phyloP scores from a whole-genome alignment of 495 filamentous ascomycete genomes.

The Staphylotrichum tortipilum region DNA sequence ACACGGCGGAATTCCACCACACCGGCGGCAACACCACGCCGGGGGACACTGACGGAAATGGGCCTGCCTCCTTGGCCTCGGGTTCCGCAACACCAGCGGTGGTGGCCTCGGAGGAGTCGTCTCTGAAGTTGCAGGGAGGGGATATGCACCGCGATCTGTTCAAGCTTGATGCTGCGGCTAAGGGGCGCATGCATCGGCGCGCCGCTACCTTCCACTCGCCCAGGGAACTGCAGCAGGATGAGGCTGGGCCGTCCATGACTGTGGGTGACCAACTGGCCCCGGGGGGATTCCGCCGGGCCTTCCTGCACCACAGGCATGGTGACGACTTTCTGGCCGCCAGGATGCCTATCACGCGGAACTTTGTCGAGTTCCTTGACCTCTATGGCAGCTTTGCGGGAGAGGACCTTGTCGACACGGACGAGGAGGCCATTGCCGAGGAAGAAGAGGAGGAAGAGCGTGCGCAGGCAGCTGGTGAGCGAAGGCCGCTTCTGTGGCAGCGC shows the following conservation, averaged over 20 bases:
- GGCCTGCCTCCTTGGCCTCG: slow-evolving; percentile 12
- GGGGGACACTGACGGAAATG: background rate
- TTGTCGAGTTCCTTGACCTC: slow-evolving; percentile 59
- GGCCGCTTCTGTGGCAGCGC: slow-evolving; percentile 47
- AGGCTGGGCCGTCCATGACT: slow-evolving; percentile 23
- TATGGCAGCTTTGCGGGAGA: slow-evolving; percentile 67
- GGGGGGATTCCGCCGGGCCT: slow-evolving; percentile 54
- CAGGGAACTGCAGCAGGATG: slow-evolving; percentile 18
- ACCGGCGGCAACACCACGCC: too few species aligned
- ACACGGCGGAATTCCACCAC: slow-evolving; percentile 36
- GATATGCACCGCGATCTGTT: slow-evolving; percentile 65
- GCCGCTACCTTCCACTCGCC: slow-evolving; percentile 51
- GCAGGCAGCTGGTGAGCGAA: slow-evolving; percentile 29
- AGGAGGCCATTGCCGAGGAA: slow-evolving; percentile 42
- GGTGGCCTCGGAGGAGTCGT: slow-evolving; percentile 40
- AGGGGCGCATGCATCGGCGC: slow-evolving; percentile 40
- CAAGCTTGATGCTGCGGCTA: slow-evolving; percentile 46
- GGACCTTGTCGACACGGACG: slow-evolving; percentile 56
- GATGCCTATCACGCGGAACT: slow-evolving; percentile 51
- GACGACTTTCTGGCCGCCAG: slow-evolving; percentile 32
- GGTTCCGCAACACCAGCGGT: slow-evolving; percentile 26
- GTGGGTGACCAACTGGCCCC: slow-evolving; percentile 47
- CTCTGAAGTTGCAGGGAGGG: slow-evolving; percentile 55
- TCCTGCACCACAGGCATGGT: slow-evolving; percentile 42
- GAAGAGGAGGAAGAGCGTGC: slow-evolving; percentile 38